Evolutionary conservation across 2,329 filamentous ascomycete species (phyloP).

Genomic region (Zasmidium citrigriseum): DNA sequence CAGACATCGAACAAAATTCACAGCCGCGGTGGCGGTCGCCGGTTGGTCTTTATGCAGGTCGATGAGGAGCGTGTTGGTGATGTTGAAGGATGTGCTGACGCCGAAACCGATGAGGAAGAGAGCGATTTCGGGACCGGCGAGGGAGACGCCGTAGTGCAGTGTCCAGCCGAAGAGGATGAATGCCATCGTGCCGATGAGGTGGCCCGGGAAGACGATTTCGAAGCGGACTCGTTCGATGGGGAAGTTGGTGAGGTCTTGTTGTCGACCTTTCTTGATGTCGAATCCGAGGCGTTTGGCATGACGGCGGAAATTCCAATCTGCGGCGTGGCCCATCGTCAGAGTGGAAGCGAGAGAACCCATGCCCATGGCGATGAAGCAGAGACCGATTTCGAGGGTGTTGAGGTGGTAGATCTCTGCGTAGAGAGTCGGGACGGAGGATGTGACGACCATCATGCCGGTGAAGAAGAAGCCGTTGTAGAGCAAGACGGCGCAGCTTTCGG

Average conservation of each 20-base stretch:
- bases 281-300: slow-evolving; percentile 64
- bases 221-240: slow-evolving; percentile 51
- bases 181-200: slow-evolving; percentile 36
- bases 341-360: slow-evolving; percentile 41
- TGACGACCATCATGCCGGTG: slow-evolving; percentile 50
- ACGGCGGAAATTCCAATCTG: slow-evolving; percentile 74
- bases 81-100: slow-evolving; percentile 41
- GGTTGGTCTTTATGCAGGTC: slow-evolving; percentile 44
- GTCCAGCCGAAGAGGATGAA: slow-evolving; percentile 47
- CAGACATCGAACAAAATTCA: slow-evolving; percentile 46
- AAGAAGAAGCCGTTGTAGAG: slow-evolving; percentile 40
- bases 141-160: slow-evolving; percentile 35
- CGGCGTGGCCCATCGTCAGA: slow-evolving; percentile 54
- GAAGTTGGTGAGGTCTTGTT: slow-evolving; percentile 54
- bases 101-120: slow-evolving; percentile 42
- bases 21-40: slow-evolving; percentile 46
- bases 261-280: slow-evolving; percentile 60
- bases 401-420: slow-evolving; percentile 40
- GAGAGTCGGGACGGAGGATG: slow-evolving; percentile 46
- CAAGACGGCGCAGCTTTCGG: slow-evolving; percentile 23
- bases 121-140: slow-evolving; percentile 48
- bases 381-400: slow-evolving; percentile 25
- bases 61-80: slow-evolving; percentile 49
- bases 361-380: slow-evolving; percentile 38
- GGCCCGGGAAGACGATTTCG: slow-evolving; percentile 41